Evolutionary conservation across 768 basidiomycete species (phyloP).

Genomic region (Fistulinella prunicolor): DNA sequence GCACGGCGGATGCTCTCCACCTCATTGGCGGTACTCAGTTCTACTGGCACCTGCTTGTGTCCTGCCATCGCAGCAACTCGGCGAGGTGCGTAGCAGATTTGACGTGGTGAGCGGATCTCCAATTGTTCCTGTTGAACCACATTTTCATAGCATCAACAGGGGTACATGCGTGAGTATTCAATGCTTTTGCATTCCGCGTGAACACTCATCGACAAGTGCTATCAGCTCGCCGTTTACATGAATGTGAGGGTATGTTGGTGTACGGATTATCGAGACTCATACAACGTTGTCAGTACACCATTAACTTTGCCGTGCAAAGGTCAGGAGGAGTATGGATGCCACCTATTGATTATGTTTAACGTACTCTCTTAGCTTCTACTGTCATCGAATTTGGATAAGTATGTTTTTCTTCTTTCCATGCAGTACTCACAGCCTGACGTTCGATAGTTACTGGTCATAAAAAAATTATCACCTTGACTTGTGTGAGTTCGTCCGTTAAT

Average conservation of each 20-base stretch:
- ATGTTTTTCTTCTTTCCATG: neutral
- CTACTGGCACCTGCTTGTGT: conserved; percentile 3
- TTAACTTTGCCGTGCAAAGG: conserved; percentile 12
- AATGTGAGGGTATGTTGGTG: conserved; percentile 3
- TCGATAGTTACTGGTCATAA: conserved; percentile 1
- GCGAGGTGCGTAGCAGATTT: neutral
- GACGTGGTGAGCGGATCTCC: conserved; percentile 9
- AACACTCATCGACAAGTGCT: neutral
- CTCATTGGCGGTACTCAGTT: conserved; percentile 2
- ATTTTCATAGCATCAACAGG: neutral
- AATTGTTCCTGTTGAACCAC: neutral
- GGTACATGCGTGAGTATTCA: conserved; percentile 7
- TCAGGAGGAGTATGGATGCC: neutral
- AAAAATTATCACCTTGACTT: neutral
- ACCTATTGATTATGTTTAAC: neutral
- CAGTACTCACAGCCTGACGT: neutral
- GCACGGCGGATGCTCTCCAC: conserved; percentile 5
- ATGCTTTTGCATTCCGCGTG: no score
- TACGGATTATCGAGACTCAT: neutral
- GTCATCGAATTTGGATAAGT: conserved; percentile 21
- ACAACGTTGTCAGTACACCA: neutral
- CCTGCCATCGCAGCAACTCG: conserved; percentile 1
- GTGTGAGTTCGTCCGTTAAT: neutral
- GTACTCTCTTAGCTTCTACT: conserved; percentile 10
- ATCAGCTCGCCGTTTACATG: conserved; percentile 2